These are phyloP conservation scores for Brasilioporus rufonigricans DNA, from an alignment of 768 basidiomycete genomes.

Conservation along the genomic window DNA sequence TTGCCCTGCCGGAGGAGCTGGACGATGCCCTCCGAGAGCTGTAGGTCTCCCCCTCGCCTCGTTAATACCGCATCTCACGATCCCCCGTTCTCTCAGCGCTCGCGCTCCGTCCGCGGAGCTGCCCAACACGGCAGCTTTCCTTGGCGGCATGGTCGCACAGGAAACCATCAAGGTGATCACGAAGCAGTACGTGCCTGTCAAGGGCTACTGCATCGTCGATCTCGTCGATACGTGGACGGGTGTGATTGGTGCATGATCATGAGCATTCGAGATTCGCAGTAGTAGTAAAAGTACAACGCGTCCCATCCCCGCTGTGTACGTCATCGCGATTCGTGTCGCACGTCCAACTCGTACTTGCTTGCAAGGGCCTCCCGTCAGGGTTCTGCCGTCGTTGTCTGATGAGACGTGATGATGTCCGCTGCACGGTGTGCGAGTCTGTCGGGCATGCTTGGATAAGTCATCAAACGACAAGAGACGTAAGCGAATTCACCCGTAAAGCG, in stretches of 20 bases:
- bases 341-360: too few species aligned
- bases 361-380: too few species aligned
- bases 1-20: slow-evolving; percentile 53
- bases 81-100: slow-evolving; percentile 42
- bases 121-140: slow-evolving; percentile 89
- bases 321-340: too few species aligned
- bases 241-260: slow-evolving; percentile 32
- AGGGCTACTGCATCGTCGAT: slow-evolving; percentile 83
- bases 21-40: slow-evolving; percentile 70
- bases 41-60: slow-evolving; percentile 42
- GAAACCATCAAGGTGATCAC: slow-evolving; percentile 98
- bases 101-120: slow-evolving; percentile 82
- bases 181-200: slow-evolving; percentile 89
- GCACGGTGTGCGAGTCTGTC: slow-evolving; percentile 11
- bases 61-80: slow-evolving; percentile 1
- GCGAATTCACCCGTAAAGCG: slow-evolving; percentile 14
- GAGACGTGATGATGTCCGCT: slow-evolving; percentile 4
- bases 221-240: slow-evolving; percentile 80
- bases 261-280: background rate
- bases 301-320: too few species aligned
- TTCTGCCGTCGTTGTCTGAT: too few species aligned
- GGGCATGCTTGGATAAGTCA: background rate
- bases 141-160: slow-evolving; percentile 93
- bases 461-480: background rate
- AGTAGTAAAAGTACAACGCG: background rate